Evolutionary conservation across 331 rosid species (phyloP), one percentile per base, ranked within the genome.

Genomic region (Saraca asoca): DNA sequence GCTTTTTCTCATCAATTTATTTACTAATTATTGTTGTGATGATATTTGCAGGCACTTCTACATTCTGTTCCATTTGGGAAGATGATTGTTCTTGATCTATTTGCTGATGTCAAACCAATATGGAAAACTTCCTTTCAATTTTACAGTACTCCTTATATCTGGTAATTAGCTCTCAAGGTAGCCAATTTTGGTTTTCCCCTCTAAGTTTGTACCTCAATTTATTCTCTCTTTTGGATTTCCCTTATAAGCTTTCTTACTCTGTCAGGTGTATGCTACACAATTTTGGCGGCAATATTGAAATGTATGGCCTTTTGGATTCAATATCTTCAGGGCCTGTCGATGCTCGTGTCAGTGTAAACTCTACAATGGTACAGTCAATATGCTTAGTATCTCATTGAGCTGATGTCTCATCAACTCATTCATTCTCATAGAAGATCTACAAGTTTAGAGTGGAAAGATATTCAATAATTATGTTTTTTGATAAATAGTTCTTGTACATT

Each of bases 31-130:
- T 34, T 41, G 33, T 66, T 10, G 1, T 72, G 58, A 45, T 62
- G 64, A 66, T 51, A 53, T 76, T 33, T 81, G 83, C 87, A 93
- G 96, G 96, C 98, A 53, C 96, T 93, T 79, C 76, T 93, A 62
- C 96, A 87, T 59, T 87, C 98, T 15, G 95, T 93, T 59, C 94
- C 98, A 45, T 70, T 61, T 71, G 96, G 98, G 71, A 93, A 85
- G 83, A 89, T 93, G 96, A 85, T 93, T 69, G 96, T 93, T 74
- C 95, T 93, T 72, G 98, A 93, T 89, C 85, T 93, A 58, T 93
- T 87, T 85, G 96, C 98, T 55, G 98, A 93, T n/a, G 96, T 65
- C 59, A 85, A 89, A 83, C 96, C 98, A 54, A 72, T 89, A 71
- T 93, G 98, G 98, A 78, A 72, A 76, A 64, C 82, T 55, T 92